Evolutionary conservation across 73 alveolate species (phyloP).

Genomic region (Tetrahymena thermophila): DNA sequence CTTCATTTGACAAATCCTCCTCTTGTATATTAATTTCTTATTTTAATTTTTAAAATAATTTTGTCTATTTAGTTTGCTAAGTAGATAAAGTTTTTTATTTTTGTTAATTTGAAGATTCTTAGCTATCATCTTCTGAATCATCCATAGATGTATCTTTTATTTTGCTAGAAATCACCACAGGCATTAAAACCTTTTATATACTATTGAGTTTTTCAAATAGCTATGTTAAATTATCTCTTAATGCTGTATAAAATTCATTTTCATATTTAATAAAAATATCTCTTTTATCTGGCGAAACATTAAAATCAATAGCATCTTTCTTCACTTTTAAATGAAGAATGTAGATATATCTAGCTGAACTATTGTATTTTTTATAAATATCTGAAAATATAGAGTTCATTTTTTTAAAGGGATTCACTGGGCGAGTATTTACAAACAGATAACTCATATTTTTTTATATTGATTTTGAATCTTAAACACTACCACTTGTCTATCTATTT

Average conservation of each 20-base stretch:
- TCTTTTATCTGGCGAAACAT: constrained; percentile 88
- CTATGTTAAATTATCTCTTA: constrained; percentile 12
- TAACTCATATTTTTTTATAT: constrained; percentile 51
- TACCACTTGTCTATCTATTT: constrained; percentile 77
- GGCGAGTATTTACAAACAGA: constrained; percentile 53
- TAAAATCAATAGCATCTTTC: constrained; percentile 56
- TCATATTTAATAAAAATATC: constrained; percentile 72
- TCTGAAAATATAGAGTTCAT: constrained; percentile 66
- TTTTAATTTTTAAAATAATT: no score
- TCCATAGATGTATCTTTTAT: neutral
- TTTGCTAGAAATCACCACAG: neutral
- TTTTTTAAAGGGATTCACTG: constrained; percentile 73
- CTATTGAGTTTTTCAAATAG: neutral
- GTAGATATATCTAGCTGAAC: constrained; percentile 69
- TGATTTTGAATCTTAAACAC: constrained; percentile 51
- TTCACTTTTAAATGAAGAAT: constrained; percentile 70
- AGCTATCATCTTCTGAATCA: constrained; percentile 30
- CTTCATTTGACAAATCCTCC: neutral
- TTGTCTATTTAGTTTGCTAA: neutral
- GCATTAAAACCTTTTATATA: constrained; percentile 6
- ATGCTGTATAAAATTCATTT: constrained; percentile 40
- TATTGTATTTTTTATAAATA: constrained; percentile 75
- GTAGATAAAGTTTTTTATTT: neutral
- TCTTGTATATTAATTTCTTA: neutral
- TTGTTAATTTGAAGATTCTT: constrained; percentile 16